These are phyloP conservation scores for Coleophoma cylindrospora DNA, from an alignment of 2,329 filamentous ascomycete genomes.

Conservation along the genomic window DNA sequence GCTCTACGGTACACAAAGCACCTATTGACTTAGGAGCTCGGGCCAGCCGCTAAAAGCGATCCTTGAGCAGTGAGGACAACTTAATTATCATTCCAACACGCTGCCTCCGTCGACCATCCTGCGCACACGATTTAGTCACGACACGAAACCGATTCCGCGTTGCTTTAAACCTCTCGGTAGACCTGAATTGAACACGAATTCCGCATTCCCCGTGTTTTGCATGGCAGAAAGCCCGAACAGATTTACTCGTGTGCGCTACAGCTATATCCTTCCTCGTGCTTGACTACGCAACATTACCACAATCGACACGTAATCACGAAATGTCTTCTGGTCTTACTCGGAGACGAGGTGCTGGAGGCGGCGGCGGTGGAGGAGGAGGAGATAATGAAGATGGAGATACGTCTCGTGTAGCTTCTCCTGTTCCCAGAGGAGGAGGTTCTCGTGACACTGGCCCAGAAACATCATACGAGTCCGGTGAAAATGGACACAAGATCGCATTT, in stretches of 20 bases:
- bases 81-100: conserved; percentile 1
- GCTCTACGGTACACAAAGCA: not conserved
- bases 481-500: conserved; percentile 97
- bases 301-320: conserved; percentile 3
- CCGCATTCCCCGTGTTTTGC: conserved; percentile 8
- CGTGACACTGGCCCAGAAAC: conserved; percentile 63
- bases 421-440: conserved; percentile 55
- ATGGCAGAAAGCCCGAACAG: conserved; percentile 12
- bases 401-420: conserved; percentile 62
- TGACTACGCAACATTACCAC: conserved; percentile 12
- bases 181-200: not conserved
- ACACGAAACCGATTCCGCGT: not conserved
- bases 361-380: conserved; percentile 56
- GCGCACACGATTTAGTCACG: not conserved
- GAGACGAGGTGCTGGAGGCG: conserved; percentile 63
- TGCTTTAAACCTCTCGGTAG: not conserved
- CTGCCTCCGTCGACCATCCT: not conserved
- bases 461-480: conserved; percentile 86
- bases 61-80: not conserved
- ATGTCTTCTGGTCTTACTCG: conserved; percentile 54
- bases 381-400: conserved; percentile 58
- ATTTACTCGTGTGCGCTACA: conserved; percentile 18
- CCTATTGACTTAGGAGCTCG: not conserved
- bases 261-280: conserved; percentile 15
- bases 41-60: not conserved